Base-by-base conservation (phyloP, 768 basidiomycete species). In the Boletus tomentosulus region DNA sequence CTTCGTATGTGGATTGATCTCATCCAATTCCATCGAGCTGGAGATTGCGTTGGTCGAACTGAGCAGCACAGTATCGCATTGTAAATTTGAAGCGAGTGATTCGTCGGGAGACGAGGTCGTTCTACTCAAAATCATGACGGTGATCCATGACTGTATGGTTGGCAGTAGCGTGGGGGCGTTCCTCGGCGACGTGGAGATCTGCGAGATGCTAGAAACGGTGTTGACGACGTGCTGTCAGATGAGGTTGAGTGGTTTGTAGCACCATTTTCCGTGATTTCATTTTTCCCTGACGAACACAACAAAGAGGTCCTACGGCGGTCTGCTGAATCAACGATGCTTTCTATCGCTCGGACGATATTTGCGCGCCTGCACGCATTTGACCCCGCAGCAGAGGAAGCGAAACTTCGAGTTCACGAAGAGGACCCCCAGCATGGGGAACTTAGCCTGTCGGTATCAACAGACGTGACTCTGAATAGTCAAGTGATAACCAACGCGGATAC, bases 41-140 rank as follows among this genome's bases (percentile, higher is more conserved):
- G 79, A 86, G 58, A 66, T 74, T 50, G 87, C 88, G 6, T 78
- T 98, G 48, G 76, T 84, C 16, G 90, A 92, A 57, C 78, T 97
- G 54, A 95, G 94, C 68, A 87, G 82, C 55, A 86, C 96, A 0
- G 83, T 95, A 12, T 92, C 96, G 6, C 92, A 92, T 65, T 98
- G 96, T 79, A 94, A 96, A 73, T 99, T 99, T 65, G 96, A 98
- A 72, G 91, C 92, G 4, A 96, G 91, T 64, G 94, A 98, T 66
- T 92, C 92, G 2, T 92, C 94, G n/a, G 90, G 92, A 6, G 97
- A 99, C 71, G 97, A 99, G 69, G 89, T 97, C 8, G 95, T 98
- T 9, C 77, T 98, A 7, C 79, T 96, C 58, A 90, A 86, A 69
- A 93, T 98, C 55, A 83, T 98, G 77, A 81, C 86, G 8, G 86